A percentile compares a stretch with the other conserved stretches of the same genome.
phyloP scores from a whole-genome alignment of 768 basidiomycete species.

The Lactarius quietus region DNA sequence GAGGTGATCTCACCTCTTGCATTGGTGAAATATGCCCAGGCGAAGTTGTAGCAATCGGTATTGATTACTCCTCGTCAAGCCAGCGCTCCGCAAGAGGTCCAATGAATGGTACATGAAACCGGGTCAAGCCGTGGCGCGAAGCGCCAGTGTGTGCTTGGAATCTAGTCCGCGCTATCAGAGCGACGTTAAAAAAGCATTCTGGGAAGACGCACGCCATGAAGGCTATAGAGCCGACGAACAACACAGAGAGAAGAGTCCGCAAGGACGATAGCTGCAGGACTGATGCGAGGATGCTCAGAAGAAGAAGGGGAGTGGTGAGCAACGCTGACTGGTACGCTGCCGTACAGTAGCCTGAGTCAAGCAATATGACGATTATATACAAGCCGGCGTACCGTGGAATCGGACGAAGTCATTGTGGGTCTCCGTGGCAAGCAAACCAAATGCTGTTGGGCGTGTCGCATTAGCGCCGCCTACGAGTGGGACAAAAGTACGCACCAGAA shows the following conservation, averaged over 20 bases:
- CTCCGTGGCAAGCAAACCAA: constrained; percentile 65
- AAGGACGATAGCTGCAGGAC: constrained; percentile 52
- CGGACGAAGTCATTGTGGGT: constrained; percentile 74
- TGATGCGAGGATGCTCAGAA: constrained; percentile 52
- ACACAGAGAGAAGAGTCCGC: constrained; percentile 44
- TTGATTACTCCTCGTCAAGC: constrained; percentile 55
- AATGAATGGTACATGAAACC: constrained; percentile 59
- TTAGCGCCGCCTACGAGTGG: constrained; percentile 44
- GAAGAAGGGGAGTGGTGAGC: constrained; percentile 57
- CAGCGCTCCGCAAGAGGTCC: constrained; percentile 66
- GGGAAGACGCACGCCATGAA: constrained; percentile 53
- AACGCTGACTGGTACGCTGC: constrained; percentile 79
- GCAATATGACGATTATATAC: constrained; percentile 3
- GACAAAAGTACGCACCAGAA: constrained; percentile 58
- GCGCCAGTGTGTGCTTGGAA: constrained; percentile 53
- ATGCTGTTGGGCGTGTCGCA: constrained; percentile 59
- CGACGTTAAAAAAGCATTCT: neutral
- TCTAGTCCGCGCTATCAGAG: constrained; percentile 31
- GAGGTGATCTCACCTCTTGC: neutral
- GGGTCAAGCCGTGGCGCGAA: constrained; percentile 46
- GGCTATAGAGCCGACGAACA: constrained; percentile 40
- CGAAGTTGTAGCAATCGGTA: neutral
- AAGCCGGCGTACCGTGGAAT: constrained; percentile 58
- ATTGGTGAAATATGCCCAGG: neutral
- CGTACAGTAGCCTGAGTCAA: constrained; percentile 18